Base-by-base conservation (phyloP, 768 basidiomycete species). In the Boletales sp. region DNA sequence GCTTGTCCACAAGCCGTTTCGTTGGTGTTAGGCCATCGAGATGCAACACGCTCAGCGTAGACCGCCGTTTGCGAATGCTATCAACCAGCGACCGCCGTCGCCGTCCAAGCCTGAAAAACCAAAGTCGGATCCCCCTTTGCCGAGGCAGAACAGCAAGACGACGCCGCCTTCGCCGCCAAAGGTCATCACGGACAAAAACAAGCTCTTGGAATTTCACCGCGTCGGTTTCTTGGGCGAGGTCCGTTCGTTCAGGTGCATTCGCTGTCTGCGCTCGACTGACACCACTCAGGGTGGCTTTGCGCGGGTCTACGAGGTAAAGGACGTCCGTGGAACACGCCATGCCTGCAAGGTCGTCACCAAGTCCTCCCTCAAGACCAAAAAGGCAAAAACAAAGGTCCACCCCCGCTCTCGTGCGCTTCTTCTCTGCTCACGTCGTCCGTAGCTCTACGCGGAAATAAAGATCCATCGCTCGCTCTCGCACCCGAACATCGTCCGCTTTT, bases 361-460 rank as follows among this genome's bases (percentile, higher is more conserved):
- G 72, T 75, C 78, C 21, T 91, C 90, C 29, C 78, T 99, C 57
- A 89, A 90, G 73, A 92, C 92, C 15, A 95, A 92, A 73, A 97
- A 97, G 69, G 94, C 92, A 19, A 95, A 95, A 71, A 94, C 93
- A 15, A 97, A 97, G 81, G 94, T 92, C 43, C 45, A 76, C 44
- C 49, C 27, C 12, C 11, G 8, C 9, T 8, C 29, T 17, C 10
- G 24, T 35, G 19, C 17, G 48, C 27, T 38, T 40, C 11, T 13
- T 8, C 18, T 42, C 17, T 34, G 24, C 44, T 61, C 6, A 62
- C 42, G 24, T 14, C 43, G 21, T 21, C 36, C 6, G 31, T 48
- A 97, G 95, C 81, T 99, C 40, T 99, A 94, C 63, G 94, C 95
- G 52, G 95, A 99, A 77, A 99, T 99, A 62, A 97, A 95, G 76